Conservation (phyloP, 345 rosid species). For the Anastatica hierochuntica region DNA sequence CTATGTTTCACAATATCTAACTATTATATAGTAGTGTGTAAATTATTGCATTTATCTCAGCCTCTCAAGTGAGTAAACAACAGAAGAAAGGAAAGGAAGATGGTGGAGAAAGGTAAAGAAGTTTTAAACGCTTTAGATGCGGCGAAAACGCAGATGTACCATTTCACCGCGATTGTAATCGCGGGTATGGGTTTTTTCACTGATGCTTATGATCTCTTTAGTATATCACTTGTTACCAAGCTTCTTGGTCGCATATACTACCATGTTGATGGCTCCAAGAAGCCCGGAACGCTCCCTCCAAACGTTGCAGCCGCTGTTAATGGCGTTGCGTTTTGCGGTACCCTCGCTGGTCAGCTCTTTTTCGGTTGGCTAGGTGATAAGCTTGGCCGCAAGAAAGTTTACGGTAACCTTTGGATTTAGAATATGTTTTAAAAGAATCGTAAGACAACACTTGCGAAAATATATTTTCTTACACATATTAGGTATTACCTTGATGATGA, state of each 20-base stretch:
- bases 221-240: constrained; percentile 29
- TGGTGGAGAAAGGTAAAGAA: too few species aligned
- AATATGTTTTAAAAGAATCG: background rate
- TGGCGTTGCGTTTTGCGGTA: constrained; percentile 26
- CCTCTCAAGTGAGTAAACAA: too few species aligned
- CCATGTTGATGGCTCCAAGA: constrained; percentile 18
- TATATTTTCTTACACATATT: background rate
- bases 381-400: constrained; percentile 34
- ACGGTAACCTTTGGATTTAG: constrained; percentile 15
- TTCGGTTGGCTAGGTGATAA: constrained; percentile 40
- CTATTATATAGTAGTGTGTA: too few species aligned
- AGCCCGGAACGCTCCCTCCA: constrained; percentile 32
- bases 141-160: constrained; percentile 38
- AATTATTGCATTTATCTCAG: too few species aligned
- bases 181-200: constrained; percentile 42
- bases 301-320: constrained; percentile 27
- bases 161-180: constrained; percentile 33
- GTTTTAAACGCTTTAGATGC: constrained; percentile 34
- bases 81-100: too few species aligned
- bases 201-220: constrained; percentile 37
- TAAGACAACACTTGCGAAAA: background rate
- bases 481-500: constrained; percentile 60
- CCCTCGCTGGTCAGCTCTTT: constrained; percentile 32
- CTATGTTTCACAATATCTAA: too few species aligned
- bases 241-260: constrained; percentile 42